phyloP scores from a whole-genome alignment of 345 rosid genomes.

The Clarkia xantiana region DNA sequence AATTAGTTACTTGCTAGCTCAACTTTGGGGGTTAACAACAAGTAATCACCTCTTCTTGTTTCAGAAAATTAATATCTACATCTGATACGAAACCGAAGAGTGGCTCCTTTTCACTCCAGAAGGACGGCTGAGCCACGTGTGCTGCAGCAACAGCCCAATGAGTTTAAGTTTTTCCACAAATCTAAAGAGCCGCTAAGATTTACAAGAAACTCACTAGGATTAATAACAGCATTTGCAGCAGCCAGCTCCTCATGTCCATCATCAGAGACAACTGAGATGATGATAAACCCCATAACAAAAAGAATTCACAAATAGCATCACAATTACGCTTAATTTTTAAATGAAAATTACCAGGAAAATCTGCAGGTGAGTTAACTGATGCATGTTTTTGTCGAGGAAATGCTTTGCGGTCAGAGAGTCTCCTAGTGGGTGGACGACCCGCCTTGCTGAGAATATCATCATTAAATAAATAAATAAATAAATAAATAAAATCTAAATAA shows the following conservation, averaged over 20 bases:
- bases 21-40: neutral
- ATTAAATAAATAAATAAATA: conserved; percentile 17
- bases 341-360: conserved; percentile 59
- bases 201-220: conserved; percentile 29
- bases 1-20: too few species aligned
- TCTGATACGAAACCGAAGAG: conserved; percentile 58
- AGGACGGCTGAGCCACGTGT: conserved; percentile 31
- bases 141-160: conserved; percentile 38
- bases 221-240: conserved; percentile 63
- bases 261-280: conserved; percentile 52
- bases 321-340: neutral
- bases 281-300: conserved; percentile 14
- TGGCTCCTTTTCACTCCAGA: conserved; percentile 82
- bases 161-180: conserved; percentile 13
- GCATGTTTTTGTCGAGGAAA: conserved; percentile 59
- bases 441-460: conserved; percentile 39
- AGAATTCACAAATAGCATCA: conserved; percentile 2
- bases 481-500: neutral
- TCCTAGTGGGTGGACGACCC: conserved; percentile 85
- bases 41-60: conserved; percentile 51
- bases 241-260: conserved; percentile 79
- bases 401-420: conserved; percentile 79
- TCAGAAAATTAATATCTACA: conserved; percentile 43
- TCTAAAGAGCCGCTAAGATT: conserved; percentile 1
- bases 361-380: conserved; percentile 36